Base-by-base conservation (phyloP, 2,329 filamentous ascomycete genomes). In the Penicillium sp. region DNA sequence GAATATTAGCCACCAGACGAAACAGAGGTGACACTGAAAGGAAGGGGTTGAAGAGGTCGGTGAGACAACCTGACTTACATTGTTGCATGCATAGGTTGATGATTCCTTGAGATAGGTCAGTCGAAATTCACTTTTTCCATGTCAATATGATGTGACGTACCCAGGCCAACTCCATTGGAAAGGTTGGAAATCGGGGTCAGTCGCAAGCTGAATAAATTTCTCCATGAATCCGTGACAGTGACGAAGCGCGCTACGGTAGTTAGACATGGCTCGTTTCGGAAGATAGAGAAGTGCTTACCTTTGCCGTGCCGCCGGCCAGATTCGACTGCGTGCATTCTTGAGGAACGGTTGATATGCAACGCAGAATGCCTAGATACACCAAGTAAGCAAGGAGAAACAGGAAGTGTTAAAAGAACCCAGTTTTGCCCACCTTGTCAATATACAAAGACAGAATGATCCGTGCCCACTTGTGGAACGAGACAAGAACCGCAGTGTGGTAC, bases 101-200 rank as follows among this genome's bases (percentile, higher is more conserved):
- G 75, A 47, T 75, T 77, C 4, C 72, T 75, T 31, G 19, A 11
- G 10, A 53, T 31, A n/a, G 11, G 46, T 72, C 54, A 68, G 67
- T 46, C 35, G 16, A 4, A 16, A 33, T 24, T 16, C 16, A 36
- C 11, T n/a, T 19, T 10, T 18, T 35, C 13, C n/a, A 27, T 19
- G 39, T 50, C 4, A 16, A 31, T 19, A 22, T 2, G 2, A 11
- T 10, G 10, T 39, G 14, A 55, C 70, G 64, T 61, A 75, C 71
- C 78, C 77, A 40, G 78, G 78, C 78, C 78, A 81, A 58, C 76
- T 78, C 79, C 79, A 81, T 50, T 79, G 76, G 50, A 81, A 81
- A 0, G 78, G 77, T 59, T 81, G 77, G 43, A 81, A 78, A 49
- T 79, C 77, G 19, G 78, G 74, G 61, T 80, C 78, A 3, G 77